Evolutionary conservation across 345 rosid genomes (phyloP).

Genomic region (Populus tremula): DNA sequence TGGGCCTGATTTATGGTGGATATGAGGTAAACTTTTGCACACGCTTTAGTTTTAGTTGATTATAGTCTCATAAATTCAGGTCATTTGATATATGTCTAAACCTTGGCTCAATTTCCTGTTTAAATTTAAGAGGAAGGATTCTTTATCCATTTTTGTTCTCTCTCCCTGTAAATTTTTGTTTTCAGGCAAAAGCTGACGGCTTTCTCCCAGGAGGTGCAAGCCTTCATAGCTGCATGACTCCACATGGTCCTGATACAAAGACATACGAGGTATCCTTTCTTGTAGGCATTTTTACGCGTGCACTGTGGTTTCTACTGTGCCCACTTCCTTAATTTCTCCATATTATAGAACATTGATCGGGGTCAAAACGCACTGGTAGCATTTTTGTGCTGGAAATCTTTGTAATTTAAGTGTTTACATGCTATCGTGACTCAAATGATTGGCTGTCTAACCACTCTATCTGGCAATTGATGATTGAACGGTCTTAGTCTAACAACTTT

Average conservation of each 20-base stretch:
- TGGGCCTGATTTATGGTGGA: slow-evolving; percentile 89
- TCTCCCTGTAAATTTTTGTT: slow-evolving; percentile 4
- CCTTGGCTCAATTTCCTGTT: too few relatives aligned
- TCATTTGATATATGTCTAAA: too few relatives aligned
- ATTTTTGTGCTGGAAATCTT: background rate
- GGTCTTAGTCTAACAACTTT: background rate
- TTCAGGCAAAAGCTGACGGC: slow-evolving; percentile 94
- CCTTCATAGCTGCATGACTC: slow-evolving; percentile 98
- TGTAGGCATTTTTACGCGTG: background rate
- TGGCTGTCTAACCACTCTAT: background rate
- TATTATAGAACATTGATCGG: background rate
- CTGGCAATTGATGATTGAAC: background rate
- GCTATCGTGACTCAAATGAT: background rate
- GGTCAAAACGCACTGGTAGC: background rate
- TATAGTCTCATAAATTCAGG: background rate
- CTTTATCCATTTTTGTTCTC: background rate
- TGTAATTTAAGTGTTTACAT: background rate
- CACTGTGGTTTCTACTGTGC: background rate
- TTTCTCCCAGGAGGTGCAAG: slow-evolving; percentile 94
- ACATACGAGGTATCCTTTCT: slow-evolving; percentile 63
- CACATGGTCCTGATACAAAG: slow-evolving; percentile 96
- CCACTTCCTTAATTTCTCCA: background rate
- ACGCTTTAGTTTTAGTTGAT: background rate
- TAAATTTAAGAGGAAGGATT: background rate
- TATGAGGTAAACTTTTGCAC: slow-evolving; percentile 59